Evolutionary conservation across 495 filamentous ascomycete species (phyloP).

Genomic region (Trichoderma erinaceum): DNA sequence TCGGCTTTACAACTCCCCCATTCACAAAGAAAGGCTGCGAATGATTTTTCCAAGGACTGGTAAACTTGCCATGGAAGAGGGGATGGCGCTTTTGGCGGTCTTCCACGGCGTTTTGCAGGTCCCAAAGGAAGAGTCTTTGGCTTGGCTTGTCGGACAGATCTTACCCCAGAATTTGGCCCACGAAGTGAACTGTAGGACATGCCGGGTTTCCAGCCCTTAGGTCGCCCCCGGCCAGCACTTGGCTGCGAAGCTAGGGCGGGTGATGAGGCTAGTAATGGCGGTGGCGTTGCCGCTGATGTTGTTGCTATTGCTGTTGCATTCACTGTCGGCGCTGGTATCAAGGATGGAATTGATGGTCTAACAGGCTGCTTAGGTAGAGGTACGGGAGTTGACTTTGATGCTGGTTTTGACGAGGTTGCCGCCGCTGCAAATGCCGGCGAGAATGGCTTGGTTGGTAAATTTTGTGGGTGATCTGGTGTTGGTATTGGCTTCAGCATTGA

Average conservation of each 20-base stretch:
- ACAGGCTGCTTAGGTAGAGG: neutral
- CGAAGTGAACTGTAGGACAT: conserved; percentile 15
- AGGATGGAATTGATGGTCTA: neutral
- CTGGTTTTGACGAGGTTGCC: neutral
- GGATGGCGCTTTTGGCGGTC: conserved; percentile 21
- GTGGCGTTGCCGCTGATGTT: neutral
- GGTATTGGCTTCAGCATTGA: neutral
- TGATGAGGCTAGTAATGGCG: neutral
- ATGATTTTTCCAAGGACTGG: conserved; percentile 23
- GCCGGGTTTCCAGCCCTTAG: conserved; percentile 17
- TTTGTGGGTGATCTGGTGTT: neutral
- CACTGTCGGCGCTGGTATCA: neutral
- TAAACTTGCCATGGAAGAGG: conserved; percentile 25
- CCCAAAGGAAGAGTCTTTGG: conserved; percentile 20
- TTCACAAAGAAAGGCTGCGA: conserved; percentile 30
- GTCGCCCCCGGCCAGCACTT: neutral
- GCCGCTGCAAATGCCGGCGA: neutral
- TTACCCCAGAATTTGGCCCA: neutral
- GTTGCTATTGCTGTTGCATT: neutral
- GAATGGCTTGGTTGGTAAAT: neutral
- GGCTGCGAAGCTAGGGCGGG: neutral
- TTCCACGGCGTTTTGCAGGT: conserved; percentile 21
- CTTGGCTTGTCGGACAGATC: neutral
- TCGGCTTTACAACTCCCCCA: conserved; percentile 54
- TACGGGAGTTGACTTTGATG: neutral